These are phyloP conservation scores for Epichloe coenophiala DNA, from an alignment of 2,329 filamentous ascomycete genomes.

Conservation along the genomic window DNA sequence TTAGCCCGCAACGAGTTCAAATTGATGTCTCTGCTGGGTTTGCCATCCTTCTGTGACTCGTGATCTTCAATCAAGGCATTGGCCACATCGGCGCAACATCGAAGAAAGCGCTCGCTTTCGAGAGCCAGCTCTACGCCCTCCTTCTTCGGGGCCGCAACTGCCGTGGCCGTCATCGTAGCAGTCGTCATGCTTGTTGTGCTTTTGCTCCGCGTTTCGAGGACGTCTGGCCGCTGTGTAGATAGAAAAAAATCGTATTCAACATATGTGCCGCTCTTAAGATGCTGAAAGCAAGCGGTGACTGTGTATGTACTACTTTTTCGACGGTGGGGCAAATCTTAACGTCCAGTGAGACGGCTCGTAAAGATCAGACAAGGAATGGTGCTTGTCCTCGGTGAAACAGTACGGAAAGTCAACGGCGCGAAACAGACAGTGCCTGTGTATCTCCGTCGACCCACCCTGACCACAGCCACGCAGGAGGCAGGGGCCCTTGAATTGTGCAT, in stretches of 20 bases:
- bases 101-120: conserved; percentile 87
- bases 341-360: background rate
- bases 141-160: conserved; percentile 54
- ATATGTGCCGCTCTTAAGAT: background rate
- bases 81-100: conserved; percentile 91
- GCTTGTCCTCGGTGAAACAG: too few species aligned
- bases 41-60: conserved; percentile 64
- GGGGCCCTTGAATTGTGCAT: too few species aligned
- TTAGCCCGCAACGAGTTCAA: conserved; percentile 78
- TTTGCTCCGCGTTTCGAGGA: background rate
- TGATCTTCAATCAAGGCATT: conserved; percentile 90
- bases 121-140: conserved; percentile 62
- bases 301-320: background rate
- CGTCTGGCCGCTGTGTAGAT: background rate
- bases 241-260: background rate
- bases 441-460: too few species aligned
- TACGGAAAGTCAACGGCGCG: too few species aligned
- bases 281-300: background rate
- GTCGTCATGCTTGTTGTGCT: conserved; percentile 22
- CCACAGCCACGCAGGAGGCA: background rate
- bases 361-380: too few species aligned
- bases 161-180: conserved; percentile 52
- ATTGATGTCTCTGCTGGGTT: conserved; percentile 75
- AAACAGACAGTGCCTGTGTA: too few species aligned
- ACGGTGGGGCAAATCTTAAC: conserved; percentile 7